Conservation (phyloP, 1,284 basidiomycete species). For the Boletellus sp. region DNA sequence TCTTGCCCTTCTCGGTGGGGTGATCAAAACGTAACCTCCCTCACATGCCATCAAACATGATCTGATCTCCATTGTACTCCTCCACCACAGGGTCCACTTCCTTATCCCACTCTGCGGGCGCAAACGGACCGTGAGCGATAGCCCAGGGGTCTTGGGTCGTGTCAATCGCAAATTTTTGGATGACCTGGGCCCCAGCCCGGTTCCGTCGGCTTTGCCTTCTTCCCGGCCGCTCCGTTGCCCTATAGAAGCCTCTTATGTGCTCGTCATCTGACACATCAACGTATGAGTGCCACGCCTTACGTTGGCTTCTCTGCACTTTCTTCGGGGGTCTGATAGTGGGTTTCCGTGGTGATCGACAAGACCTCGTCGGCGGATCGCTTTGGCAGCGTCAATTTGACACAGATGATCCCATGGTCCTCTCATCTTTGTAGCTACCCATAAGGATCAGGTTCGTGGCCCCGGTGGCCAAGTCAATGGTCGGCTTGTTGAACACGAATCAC, state of each 20-base stretch:
- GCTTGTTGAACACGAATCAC: background rate
- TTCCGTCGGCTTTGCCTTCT: background rate
- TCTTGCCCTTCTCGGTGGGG: background rate
- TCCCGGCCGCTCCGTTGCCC: background rate
- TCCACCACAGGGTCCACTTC: background rate
- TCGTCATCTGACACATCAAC: background rate
- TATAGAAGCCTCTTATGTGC: background rate
- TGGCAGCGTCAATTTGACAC: background rate
- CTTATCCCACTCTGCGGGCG: background rate
- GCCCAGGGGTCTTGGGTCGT: background rate
- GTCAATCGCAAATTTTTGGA: background rate
- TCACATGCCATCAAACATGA: background rate
- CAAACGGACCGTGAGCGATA: background rate
- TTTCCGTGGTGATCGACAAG: background rate
- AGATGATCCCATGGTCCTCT: background rate
- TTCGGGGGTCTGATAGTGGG: background rate
- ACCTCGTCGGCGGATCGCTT: background rate
- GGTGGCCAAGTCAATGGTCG: background rate
- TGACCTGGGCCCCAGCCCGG: background rate
- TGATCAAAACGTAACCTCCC: background rate
- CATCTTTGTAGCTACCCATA: background rate
- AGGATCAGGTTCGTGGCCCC: background rate
- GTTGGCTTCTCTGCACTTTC: background rate
- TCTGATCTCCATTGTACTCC: too few species aligned
- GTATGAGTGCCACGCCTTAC: background rate